Conservation (phyloP, 148 eudicot species). For the Rhododendron molle region DNA sequence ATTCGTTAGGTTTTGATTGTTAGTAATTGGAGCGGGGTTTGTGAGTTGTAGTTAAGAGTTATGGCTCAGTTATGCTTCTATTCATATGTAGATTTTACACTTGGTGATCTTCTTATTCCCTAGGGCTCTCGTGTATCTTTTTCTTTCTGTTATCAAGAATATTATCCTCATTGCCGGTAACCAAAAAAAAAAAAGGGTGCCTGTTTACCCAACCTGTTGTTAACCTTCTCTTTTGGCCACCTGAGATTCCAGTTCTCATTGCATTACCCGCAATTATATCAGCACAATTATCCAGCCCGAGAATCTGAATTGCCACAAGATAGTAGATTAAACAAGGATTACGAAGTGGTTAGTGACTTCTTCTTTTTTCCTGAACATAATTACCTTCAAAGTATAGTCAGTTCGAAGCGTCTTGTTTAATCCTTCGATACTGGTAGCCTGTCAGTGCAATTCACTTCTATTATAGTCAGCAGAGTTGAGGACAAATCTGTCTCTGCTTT, state of each 20-base stretch:
- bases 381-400: conserved; percentile 71
- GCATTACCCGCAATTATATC: conserved; percentile 67
- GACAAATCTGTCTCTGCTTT: neutral
- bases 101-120: no score
- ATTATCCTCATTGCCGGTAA: neutral
- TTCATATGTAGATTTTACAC: no score
- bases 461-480: neutral
- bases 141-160: neutral
- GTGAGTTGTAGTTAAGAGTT: neutral
- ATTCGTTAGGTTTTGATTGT: no score
- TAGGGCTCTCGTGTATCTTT: no score
- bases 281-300: conserved; percentile 75
- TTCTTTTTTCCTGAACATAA: neutral
- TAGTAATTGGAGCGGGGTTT: neutral
- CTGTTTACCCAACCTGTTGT: conserved; percentile 50
- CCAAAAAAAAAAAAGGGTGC: neutral
- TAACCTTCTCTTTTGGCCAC: conserved; percentile 81
- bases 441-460: neutral
- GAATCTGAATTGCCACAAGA: conserved; percentile 39
- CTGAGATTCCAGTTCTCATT: conserved; percentile 84
- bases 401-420: conserved; percentile 58
- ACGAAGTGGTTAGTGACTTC: neutral
- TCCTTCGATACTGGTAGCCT: conserved; percentile 71
- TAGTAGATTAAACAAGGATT: neutral
- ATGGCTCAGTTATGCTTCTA: no score